Base-by-base conservation (phyloP, 176 grass and related monocot genomes). In the Alopecurus myosuroides region DNA sequence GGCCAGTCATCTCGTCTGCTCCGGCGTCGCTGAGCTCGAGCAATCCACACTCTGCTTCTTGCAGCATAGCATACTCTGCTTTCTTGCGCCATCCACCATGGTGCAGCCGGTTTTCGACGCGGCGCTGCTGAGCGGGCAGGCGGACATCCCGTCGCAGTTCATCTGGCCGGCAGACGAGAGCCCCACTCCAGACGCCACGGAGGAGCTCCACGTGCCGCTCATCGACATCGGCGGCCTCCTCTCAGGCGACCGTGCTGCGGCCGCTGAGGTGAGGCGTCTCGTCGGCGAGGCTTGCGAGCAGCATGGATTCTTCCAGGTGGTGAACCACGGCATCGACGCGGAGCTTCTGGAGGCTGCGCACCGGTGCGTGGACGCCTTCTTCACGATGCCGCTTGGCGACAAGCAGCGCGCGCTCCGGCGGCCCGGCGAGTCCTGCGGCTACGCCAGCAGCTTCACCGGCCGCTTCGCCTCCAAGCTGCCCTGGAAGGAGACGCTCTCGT, bases 401-500 rank as follows among this genome's bases (percentile, higher is more conserved):
- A 99, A 99, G 90, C 94, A 94, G 86, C 90, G 92, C 31, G 97
- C 97, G 15, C 97, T 85, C 71, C 85, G 97, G 8, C 48, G 22
- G 0, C 84, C 77, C 5, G 92, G 94, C 18, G 90, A 97, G 71
- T 89, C 92, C 62, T 97, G 94, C 85, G 97, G 97, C 37, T 99
- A 99, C 89, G 97, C 97, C 0, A 97, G 94, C 88, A 97, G 97
- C 83, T 99, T 99, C 88, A 94, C 94, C 9, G 90, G 92, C 0
- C 88, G 97, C 1, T 99, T 99, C 85, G 85, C 94, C 0, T 80
- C 56, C 70, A 96, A 92, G 87, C 97, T 99, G 3, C 97, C 97
- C 0, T 99, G 97, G 97, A 99, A 99, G 85, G 97, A 99, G 88
- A 99, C 97, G 5, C 89, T 99, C 9, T 99, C 97, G 0, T 99